A percentile compares a stretch with the other conserved stretches of the same genome.
phyloP scores from a whole-genome alignment of 257 asterid species.

The Solanum peruvianum region DNA sequence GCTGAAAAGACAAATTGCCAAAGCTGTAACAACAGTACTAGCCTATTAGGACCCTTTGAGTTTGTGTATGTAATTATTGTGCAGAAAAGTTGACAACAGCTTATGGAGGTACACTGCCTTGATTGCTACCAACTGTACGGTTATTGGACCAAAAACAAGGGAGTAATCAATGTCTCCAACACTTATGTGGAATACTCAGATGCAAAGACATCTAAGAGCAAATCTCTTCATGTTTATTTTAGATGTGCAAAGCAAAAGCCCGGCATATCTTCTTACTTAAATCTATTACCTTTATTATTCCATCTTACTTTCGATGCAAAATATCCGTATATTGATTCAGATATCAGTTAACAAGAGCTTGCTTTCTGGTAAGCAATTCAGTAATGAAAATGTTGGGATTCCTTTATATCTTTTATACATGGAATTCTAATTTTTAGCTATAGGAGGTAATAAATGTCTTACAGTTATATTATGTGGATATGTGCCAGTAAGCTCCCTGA shows the following conservation, averaged over 20 bases:
- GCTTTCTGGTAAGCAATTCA: neutral
- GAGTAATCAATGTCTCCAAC: neutral
- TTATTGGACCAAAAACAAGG: neutral
- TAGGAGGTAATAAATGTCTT: slow-evolving; percentile 20
- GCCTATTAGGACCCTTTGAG: neutral
- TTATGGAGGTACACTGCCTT: neutral
- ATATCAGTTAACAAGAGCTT: neutral
- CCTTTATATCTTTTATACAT: neutral
- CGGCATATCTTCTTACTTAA: neutral
- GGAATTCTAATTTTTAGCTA: neutral
- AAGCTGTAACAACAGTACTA: neutral
- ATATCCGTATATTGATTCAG: neutral
- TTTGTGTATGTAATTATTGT: neutral
- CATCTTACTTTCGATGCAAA: neutral
- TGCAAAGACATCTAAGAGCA: neutral
- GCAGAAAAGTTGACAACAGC: neutral
- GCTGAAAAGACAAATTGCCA: neutral
- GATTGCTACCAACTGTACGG: neutral
- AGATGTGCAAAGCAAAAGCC: neutral
- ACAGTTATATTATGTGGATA: slow-evolving; percentile 88
- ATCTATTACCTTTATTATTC: neutral
- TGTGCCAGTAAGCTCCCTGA: slow-evolving; percentile 86
- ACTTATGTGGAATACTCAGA: neutral
- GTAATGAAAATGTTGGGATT: neutral
- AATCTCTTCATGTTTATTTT: neutral